A percentile compares a stretch with the other conserved stretches of the same genome.
Conservation (phyloP, 768 basidiomycete genomes). For the Russula sp. region DNA sequence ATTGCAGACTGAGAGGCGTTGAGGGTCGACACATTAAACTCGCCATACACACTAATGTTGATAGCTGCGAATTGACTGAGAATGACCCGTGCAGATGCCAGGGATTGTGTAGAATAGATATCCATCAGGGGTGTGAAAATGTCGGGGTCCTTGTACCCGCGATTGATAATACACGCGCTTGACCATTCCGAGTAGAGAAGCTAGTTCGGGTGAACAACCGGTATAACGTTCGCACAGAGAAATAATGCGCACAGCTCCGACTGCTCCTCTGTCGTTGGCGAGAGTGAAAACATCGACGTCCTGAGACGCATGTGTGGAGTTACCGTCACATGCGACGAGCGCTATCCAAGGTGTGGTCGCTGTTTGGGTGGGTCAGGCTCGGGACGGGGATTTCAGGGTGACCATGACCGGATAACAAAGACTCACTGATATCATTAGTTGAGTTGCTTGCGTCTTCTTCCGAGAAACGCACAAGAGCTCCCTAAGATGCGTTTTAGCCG, state of each 20-base stretch:
- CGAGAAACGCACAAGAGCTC: constrained; percentile 80
- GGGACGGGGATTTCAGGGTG: not conserved
- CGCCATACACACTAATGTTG: constrained; percentile 50
- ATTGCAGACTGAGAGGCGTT: constrained; percentile 51
- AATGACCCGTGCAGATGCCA: constrained; percentile 55
- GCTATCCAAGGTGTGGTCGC: constrained; percentile 90
- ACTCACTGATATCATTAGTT: constrained; percentile 48
- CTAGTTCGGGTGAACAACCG: constrained; percentile 39
- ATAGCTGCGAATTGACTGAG: constrained; percentile 54
- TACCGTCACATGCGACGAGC: constrained; percentile 76
- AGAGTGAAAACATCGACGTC: constrained; percentile 78
- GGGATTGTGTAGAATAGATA: constrained; percentile 70
- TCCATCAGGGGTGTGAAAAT: constrained; percentile 72
- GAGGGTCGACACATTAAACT: constrained; percentile 60
- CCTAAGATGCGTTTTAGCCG: constrained; percentile 43
- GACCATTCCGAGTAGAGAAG: constrained; percentile 76
- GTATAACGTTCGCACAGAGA: not conserved
- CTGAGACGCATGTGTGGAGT: constrained; percentile 60
- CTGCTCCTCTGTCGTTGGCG: constrained; percentile 73
- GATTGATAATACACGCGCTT: constrained; percentile 70
- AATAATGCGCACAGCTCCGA: constrained; percentile 57
- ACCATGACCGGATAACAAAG: not conserved
- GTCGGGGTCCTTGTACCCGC: constrained; percentile 59
- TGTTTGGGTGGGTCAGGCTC: constrained; percentile 28
- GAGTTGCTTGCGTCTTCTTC: constrained; percentile 47